A percentile compares a stretch with the other conserved stretches of the same genome.
Evolutionary conservation across 2,329 filamentous ascomycete species (phyloP).

Genomic region (Cladophialophora chaetospira): DNA sequence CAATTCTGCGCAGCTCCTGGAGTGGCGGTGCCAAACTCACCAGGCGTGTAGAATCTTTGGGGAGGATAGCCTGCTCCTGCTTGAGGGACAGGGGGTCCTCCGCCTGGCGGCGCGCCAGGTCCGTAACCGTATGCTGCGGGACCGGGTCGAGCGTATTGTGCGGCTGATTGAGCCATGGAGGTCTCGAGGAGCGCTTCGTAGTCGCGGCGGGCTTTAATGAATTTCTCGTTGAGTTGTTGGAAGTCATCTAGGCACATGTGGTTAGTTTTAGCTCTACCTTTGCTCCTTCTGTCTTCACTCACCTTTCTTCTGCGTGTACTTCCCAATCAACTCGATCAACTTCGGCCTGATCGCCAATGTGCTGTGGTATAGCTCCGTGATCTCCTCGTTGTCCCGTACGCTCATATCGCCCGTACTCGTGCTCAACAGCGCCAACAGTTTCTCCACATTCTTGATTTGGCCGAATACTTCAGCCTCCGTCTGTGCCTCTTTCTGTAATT

Average conservation of each 20-base stretch:
- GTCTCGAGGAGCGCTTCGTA: slow-evolving; percentile 95
- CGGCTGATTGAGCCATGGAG: slow-evolving; percentile 92
- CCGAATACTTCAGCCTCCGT: slow-evolving; percentile 85
- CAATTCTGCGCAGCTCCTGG: background rate
- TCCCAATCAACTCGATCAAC: slow-evolving; percentile 95
- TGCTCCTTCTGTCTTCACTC: slow-evolving; percentile 31
- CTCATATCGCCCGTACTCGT: slow-evolving; percentile 77
- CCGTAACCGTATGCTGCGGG: slow-evolving; percentile 44
- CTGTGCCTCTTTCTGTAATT: slow-evolving; percentile 90
- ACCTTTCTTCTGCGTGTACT: slow-evolving; percentile 99
- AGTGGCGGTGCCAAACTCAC: slow-evolving; percentile 40
- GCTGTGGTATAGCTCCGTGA: slow-evolving; percentile 85
- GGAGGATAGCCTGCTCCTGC: slow-evolving; percentile 41
- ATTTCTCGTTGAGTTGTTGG: slow-evolving; percentile 97
- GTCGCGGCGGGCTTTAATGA: slow-evolving; percentile 96
- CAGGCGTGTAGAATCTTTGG: slow-evolving; percentile 69
- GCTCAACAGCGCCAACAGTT: slow-evolving; percentile 84
- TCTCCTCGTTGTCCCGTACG: slow-evolving; percentile 94
- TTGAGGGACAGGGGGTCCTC: slow-evolving; percentile 32
- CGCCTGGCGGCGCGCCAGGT: slow-evolving; percentile 20
- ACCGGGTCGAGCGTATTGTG: slow-evolving; percentile 45
- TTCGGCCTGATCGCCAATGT: slow-evolving; percentile 94
- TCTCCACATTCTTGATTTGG: slow-evolving; percentile 76
- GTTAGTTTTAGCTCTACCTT: slow-evolving; percentile 37
- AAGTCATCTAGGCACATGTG: slow-evolving; percentile 74